A percentile compares a stretch with the other conserved stretches of the same genome.
Evolutionary conservation across 306 rosid genomes (phyloP).

Genomic region (Sophora flavescens): DNA sequence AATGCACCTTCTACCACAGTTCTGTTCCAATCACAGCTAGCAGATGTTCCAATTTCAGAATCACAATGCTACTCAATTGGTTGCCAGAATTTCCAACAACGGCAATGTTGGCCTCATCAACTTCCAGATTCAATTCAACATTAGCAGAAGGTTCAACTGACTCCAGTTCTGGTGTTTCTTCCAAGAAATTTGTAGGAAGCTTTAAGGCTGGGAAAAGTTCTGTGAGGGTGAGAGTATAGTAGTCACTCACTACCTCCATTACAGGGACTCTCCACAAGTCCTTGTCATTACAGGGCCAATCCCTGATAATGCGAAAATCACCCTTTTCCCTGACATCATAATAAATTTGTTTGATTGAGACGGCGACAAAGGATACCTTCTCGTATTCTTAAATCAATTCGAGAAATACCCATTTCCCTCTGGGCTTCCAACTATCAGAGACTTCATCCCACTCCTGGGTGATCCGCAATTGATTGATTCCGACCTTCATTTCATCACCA

Average conservation of each 20-base stretch:
- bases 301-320: no score
- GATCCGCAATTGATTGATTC: slow-evolving; percentile 53
- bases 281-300: no score
- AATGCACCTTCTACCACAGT: slow-evolving; percentile 1
- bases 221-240: no score
- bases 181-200: slow-evolving; percentile 44
- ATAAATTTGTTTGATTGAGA: no score
- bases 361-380: no score
- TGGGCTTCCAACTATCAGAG: no score
- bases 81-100: slow-evolving; percentile 16
- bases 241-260: no score
- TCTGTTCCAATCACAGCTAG: neutral
- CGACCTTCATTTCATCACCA: slow-evolving; percentile 74
- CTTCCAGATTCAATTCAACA: slow-evolving; percentile 19
- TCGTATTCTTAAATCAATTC: no score
- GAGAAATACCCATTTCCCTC: no score
- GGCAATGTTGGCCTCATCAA: slow-evolving; percentile 23
- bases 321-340: no score
- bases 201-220: no score
- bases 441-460: slow-evolving; percentile 90
- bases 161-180: slow-evolving; percentile 40
- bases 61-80: slow-evolving; percentile 11
- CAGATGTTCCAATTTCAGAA: neutral
- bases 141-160: slow-evolving; percentile 41
- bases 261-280: no score